A percentile compares a stretch with the other conserved stretches of the same genome.
Conservation (phyloP, 208 protist species). For the Blastocrithidia nonstop region DNA sequence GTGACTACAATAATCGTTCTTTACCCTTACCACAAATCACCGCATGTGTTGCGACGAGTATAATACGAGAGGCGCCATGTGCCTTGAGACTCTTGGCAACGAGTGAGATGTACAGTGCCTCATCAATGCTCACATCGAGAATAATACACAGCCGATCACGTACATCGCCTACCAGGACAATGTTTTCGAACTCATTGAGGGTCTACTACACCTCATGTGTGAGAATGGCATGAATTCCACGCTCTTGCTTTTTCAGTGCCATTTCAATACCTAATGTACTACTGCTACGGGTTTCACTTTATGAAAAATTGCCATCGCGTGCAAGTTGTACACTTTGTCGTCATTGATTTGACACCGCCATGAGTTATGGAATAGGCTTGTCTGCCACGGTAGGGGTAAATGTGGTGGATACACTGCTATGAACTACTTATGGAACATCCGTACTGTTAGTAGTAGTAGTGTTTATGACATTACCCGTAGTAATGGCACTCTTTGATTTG, state of each 20-base stretch:
- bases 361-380: background rate
- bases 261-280: conserved; percentile 45
- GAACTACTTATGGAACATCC: too few relatives aligned
- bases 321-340: background rate
- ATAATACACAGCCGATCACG: conserved; percentile 60
- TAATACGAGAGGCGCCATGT: conserved; percentile 46
- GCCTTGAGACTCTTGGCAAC: conserved; percentile 37
- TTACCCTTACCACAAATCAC: conserved; percentile 44
- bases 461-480: too few relatives aligned
- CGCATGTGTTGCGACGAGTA: conserved; percentile 61
- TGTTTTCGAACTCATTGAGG: conserved; percentile 16
- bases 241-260: conserved; percentile 39
- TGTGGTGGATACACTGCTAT: too few relatives aligned
- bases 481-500: too few relatives aligned
- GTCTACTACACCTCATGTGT: conserved; percentile 9
- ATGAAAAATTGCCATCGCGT: background rate
- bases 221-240: conserved; percentile 16
- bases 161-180: conserved; percentile 64
- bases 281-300: conserved; percentile 6
- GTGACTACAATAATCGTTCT: conserved; percentile 43
- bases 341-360: background rate
- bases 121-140: conserved; percentile 57
- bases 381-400: background rate
- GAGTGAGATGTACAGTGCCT: conserved; percentile 46
- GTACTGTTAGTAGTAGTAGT: too few relatives aligned